Evolutionary conservation across 2,329 filamentous ascomycete species (phyloP).

Genomic region (Nemania sp.): DNA sequence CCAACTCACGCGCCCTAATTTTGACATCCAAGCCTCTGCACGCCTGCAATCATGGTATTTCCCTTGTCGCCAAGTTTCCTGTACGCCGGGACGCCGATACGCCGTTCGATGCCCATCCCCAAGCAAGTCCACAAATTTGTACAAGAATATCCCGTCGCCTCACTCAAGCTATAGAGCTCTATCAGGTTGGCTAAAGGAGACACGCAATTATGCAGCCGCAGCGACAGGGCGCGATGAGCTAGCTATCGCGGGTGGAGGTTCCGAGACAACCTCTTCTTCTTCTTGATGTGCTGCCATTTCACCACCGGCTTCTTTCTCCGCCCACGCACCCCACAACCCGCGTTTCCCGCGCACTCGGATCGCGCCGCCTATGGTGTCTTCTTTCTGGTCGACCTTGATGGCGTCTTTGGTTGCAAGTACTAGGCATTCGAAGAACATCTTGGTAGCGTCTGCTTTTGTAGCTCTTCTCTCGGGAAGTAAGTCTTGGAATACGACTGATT

Average conservation of each 20-base stretch:
- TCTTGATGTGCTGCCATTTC: slow-evolving; percentile 68
- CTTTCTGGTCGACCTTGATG: slow-evolving; percentile 91
- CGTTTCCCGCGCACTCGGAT: slow-evolving; percentile 91
- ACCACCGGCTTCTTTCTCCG: slow-evolving; percentile 78
- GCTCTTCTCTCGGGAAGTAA: slow-evolving; percentile 85
- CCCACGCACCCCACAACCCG: slow-evolving; percentile 97
- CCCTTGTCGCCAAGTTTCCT: slow-evolving; percentile 42
- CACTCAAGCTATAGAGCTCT: slow-evolving; percentile 36
- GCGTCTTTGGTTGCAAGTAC: slow-evolving; percentile 98
- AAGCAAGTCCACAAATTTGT: slow-evolving; percentile 51
- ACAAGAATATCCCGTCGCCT: slow-evolving; percentile 49
- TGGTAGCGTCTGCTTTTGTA: slow-evolving; percentile 90
- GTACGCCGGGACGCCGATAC: slow-evolving; percentile 46
- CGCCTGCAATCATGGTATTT: slow-evolving; percentile 52
- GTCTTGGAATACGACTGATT: slow-evolving; percentile 88
- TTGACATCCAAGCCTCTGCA: slow-evolving; percentile 45
- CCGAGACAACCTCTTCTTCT: slow-evolving; percentile 54
- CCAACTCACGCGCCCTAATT: slow-evolving; percentile 42
- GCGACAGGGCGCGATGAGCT: slow-evolving; percentile 50
- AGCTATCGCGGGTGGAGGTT: slow-evolving; percentile 53
- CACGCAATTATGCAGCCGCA: slow-evolving; percentile 46
- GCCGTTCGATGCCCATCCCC: slow-evolving; percentile 48
- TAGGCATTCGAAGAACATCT: slow-evolving; percentile 99
- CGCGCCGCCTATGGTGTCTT: slow-evolving; percentile 77
- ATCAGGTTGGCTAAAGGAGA: slow-evolving; percentile 26